These are phyloP conservation scores for Lodderomyces metapsilosis DNA, from an alignment of 1,139 yeast species.

Conservation along the genomic window DNA sequence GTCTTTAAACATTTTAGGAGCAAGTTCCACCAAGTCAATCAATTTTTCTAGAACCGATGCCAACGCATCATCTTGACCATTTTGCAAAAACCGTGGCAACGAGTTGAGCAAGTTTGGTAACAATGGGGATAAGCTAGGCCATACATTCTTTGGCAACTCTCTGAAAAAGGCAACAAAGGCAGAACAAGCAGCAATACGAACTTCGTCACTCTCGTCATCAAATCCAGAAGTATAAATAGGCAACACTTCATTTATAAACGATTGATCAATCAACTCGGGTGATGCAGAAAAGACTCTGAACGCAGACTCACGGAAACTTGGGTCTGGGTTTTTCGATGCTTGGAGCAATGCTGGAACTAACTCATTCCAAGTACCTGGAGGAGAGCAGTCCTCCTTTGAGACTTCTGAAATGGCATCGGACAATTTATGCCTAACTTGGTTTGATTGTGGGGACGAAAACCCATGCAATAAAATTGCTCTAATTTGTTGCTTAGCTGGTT, in stretches of 20 bases:
- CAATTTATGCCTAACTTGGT: slow-evolving; percentile 81
- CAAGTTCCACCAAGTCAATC: slow-evolving; percentile 86
- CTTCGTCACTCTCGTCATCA: slow-evolving; percentile 73
- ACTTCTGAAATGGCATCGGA: slow-evolving; percentile 94
- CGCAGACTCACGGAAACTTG: slow-evolving; percentile 84
- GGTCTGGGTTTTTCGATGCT: slow-evolving; percentile 60
- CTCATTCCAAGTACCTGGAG: slow-evolving; percentile 68
- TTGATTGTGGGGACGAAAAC: slow-evolving; percentile 59
- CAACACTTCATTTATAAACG: slow-evolving; percentile 54
- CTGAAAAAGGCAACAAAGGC: slow-evolving; percentile 92
- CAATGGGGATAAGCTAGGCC: slow-evolving; percentile 75
- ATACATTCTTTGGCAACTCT: slow-evolving; percentile 69
- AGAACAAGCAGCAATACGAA: slow-evolving; percentile 86
- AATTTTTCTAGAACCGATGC: slow-evolving; percentile 86
- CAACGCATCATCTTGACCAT: slow-evolving; percentile 76
- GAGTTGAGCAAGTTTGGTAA: slow-evolving; percentile 84
- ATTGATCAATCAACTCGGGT: slow-evolving; percentile 71
- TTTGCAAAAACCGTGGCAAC: slow-evolving; percentile 77
- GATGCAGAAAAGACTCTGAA: slow-evolving; percentile 85
- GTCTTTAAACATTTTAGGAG: slow-evolving; percentile 90
- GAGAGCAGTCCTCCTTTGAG: slow-evolving; percentile 61
- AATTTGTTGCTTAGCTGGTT: slow-evolving; percentile 59
- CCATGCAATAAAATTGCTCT: slow-evolving; percentile 70
- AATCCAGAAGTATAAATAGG: slow-evolving; percentile 80
- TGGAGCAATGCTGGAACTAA: slow-evolving; percentile 72